Conservation (phyloP, 78 protist species). For the Speleostelium caveatum region DNA sequence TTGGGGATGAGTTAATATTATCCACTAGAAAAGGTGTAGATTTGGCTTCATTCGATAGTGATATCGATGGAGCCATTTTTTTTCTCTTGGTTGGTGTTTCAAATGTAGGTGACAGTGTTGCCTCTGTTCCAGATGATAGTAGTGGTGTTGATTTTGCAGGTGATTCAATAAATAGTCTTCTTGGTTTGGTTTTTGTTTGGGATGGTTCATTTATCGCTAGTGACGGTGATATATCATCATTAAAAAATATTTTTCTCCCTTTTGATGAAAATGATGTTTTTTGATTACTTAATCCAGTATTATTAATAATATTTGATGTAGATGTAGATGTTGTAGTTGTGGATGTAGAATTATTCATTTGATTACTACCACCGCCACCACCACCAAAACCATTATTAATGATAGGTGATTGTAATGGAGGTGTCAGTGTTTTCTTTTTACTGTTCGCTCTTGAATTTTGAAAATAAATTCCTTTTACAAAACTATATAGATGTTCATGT, state of each 20-base stretch:
- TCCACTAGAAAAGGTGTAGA: not conserved
- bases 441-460: not conserved
- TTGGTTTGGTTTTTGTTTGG: constrained; percentile 30
- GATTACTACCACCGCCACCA: too few relatives aligned
- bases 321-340: constrained; percentile 12
- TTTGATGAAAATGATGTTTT: not conserved
- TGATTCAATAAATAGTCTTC: constrained; percentile 9
- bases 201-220: too few relatives aligned
- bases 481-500: not conserved
- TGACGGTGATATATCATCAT: too few relatives aligned
- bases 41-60: not conserved
- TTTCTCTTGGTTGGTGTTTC: constrained; percentile 31
- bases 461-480: constrained; percentile 25
- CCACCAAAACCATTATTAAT: too few relatives aligned
- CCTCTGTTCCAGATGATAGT: not conserved
- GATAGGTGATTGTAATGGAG: constrained; percentile 21
- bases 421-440: not conserved
- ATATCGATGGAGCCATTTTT: not conserved
- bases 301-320: not conserved
- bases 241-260: too few relatives aligned
- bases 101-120: not conserved
- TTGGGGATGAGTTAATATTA: not conserved
- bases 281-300: not conserved
- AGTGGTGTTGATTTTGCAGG: constrained; percentile 1
- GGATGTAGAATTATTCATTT: not conserved